Conservation (phyloP, 345 rosid genomes). For the Salix purpurea region DNA sequence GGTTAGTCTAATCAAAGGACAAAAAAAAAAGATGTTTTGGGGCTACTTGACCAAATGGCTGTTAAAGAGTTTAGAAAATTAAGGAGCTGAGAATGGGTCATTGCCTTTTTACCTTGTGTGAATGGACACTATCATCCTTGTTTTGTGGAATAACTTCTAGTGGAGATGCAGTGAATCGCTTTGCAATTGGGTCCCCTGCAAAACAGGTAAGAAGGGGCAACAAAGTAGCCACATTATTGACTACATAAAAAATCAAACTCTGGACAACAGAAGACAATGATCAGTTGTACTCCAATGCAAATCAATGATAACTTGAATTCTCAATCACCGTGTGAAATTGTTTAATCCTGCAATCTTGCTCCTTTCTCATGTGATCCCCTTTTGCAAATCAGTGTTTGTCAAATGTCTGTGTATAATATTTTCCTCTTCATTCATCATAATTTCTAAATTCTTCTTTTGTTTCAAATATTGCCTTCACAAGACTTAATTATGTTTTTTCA, state of each 20-base stretch:
- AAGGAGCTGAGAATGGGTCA: not conserved
- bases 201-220: slow-evolving; percentile 7
- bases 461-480: not conserved
- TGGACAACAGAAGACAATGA: not conserved
- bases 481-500: not conserved
- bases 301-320: not conserved
- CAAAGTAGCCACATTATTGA: not conserved
- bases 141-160: slow-evolving; percentile 35
- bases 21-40: not conserved
- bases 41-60: slow-evolving; percentile 1
- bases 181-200: slow-evolving; percentile 75
- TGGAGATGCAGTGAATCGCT: slow-evolving; percentile 43
- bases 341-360: too few relatives aligned
- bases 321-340: too few relatives aligned
- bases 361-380: too few relatives aligned
- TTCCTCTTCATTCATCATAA: too few relatives aligned
- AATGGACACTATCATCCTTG: slow-evolving; percentile 34
- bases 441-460: too few relatives aligned
- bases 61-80: not conserved
- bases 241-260: not conserved
- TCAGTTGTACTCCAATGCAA: not conserved
- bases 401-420: too few relatives aligned
- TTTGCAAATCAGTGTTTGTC: too few relatives aligned
- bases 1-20: not conserved
- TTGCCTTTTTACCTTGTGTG: slow-evolving; percentile 40